Base-by-base conservation (phyloP, 1,284 basidiomycete genomes). In the Austroboletus rostrupii region DNA sequence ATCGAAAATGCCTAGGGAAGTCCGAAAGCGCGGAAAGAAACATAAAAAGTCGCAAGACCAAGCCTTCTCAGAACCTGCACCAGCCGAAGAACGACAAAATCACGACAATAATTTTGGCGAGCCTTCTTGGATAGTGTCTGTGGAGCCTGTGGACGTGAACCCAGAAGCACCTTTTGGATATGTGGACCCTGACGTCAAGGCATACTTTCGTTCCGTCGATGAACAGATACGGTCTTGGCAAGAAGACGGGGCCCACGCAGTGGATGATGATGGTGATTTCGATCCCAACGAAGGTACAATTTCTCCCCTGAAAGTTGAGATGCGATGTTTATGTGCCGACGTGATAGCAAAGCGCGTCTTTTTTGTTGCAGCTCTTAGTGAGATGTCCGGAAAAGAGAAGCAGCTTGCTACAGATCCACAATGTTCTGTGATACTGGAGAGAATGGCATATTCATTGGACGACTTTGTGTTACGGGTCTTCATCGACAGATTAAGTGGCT, bases 381-480 rank as follows among this genome's bases (percentile, higher is more conserved):
- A 96, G 60, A 85, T 96, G 77, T 77, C 79, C 16, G 86, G 81
- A 5, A 92, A 95, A 64, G 95, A 97, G 69, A 85, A 87, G 45
- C 84, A 89, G 56, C 79, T 96, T 14, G 85, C 92, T 1, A 93
- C 93, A 0, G 95, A 97, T 69, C 89, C 90, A 2, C 93, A 97
- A 53, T 93, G 90, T 57, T 92, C 92, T 1, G 78, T 87, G 28
- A 81, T 96, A 43, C 70, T 97, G 46, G 94, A 97, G 67, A 78
- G 92, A 57, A 85, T 97, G 77, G 65, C 84, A 14, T 81, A 93
- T 61, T 94, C 91, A 1, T 92, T 97, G 85, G 92, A 95, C 64
- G 93, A 97, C 68, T 94, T 93, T 71, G 88, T 90, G 16, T 77
- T 90, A 46, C 78, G 94, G 50, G 92, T 96, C 3, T 87, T 97